phyloP scores from a whole-genome alignment of 108 stramenopile genomes.

The Chaetoceros muelleri region DNA sequence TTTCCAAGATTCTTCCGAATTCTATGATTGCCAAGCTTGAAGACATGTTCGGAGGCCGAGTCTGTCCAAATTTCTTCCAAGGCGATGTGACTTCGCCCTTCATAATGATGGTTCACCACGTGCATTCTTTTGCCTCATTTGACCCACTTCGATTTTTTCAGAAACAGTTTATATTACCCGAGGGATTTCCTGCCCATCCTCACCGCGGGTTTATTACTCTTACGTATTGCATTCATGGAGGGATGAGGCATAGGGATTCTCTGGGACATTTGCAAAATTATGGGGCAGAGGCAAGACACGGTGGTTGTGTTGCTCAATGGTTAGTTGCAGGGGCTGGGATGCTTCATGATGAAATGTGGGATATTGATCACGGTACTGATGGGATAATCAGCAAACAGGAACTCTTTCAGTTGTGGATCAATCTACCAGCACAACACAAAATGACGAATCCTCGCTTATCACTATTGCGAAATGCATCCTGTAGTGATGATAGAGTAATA shows the following conservation, averaged over 20 bases:
- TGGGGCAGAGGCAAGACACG: conserved; percentile 38
- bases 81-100: conserved; percentile 51
- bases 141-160: conserved; percentile 60
- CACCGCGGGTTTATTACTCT: conserved; percentile 80
- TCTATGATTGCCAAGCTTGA: conserved; percentile 38
- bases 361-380: conserved; percentile 19
- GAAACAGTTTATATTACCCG: conserved; percentile 45
- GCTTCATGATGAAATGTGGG: conserved; percentile 88
- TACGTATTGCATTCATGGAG: conserved; percentile 68
- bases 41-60: conserved; percentile 48
- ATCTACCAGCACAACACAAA: conserved; percentile 45
- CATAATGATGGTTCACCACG: conserved; percentile 76
- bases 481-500: too few species aligned
- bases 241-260: conserved; percentile 75
- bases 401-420: conserved; percentile 80
- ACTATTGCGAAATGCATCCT: too few species aligned
- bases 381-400: conserved; percentile 32
- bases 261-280: conserved; percentile 56
- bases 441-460: conserved; percentile 31
- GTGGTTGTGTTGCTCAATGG: conserved; percentile 61
- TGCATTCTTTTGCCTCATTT: conserved; percentile 58
- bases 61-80: conserved; percentile 70
- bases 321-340: conserved; percentile 68
- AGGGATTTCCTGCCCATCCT: conserved; percentile 84
- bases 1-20: conserved; percentile 36